Percentiles rank a stretch among this genome's conserved stretches.
Evolutionary conservation across 208 protist species (phyloP).

Genomic region (Trypanosoma conorhini): DNA sequence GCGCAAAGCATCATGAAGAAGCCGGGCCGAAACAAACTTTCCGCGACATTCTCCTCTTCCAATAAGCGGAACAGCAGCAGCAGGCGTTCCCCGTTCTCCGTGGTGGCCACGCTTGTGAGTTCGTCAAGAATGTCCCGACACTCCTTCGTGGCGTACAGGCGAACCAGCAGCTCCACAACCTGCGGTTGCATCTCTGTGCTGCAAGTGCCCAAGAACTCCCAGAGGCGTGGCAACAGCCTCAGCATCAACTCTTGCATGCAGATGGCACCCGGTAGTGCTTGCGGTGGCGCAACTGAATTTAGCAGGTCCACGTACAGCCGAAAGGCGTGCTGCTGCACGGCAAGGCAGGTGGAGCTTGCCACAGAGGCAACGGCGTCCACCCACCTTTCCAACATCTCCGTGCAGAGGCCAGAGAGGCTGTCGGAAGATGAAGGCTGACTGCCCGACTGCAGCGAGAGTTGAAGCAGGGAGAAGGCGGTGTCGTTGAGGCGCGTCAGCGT

Average conservation of each 20-base stretch:
- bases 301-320: slow-evolving; percentile 13
- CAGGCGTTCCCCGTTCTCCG: slow-evolving; percentile 21
- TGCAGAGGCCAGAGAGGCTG: neutral
- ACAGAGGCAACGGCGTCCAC: slow-evolving; percentile 4
- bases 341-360: neutral
- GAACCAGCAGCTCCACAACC: slow-evolving; percentile 15
- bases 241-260: neutral
- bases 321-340: slow-evolving; percentile 8
- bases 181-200: neutral
- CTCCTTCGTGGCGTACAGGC: slow-evolving; percentile 2
- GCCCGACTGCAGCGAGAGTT: neutral
- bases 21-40: slow-evolving; percentile 17
- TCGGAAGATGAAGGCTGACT: neutral
- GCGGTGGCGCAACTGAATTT: neutral
- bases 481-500: slow-evolving; percentile 2
- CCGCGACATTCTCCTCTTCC: slow-evolving; percentile 11
- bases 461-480: slow-evolving; percentile 16
- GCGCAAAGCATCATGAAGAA: slow-evolving; percentile 27
- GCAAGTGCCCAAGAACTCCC: slow-evolving; percentile 17
- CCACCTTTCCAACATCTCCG: slow-evolving; percentile 7
- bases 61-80: slow-evolving; percentile 19
- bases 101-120: slow-evolving; percentile 12
- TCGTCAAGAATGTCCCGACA: slow-evolving; percentile 14
- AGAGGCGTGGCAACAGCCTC: slow-evolving; percentile 15
- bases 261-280: neutral